Conservation (phyloP, 352 stramenopile genomes). For the Pythium rishiriense region DNA sequence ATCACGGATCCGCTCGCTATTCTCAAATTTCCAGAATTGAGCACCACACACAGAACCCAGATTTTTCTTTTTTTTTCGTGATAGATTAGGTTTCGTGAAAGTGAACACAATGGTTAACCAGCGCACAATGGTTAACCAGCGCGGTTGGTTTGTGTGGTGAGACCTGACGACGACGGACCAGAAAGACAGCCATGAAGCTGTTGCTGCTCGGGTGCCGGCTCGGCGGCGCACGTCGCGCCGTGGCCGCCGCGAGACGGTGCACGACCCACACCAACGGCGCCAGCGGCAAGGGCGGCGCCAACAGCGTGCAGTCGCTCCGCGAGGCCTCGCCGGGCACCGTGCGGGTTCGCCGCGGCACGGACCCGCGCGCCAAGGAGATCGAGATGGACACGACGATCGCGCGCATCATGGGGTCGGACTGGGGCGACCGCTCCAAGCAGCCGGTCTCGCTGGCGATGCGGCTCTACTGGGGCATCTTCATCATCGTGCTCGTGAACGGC, state of each 20-base stretch:
- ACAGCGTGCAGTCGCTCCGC: constrained; percentile 16
- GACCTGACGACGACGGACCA: not conserved
- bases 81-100: constrained; percentile 5
- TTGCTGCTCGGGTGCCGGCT: not conserved
- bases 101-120: not conserved
- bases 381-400: constrained; percentile 33
- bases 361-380: constrained; percentile 22
- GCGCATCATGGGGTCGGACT: constrained; percentile 41
- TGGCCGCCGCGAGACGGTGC: not conserved
- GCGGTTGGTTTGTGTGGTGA: not conserved
- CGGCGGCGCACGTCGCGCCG: not conserved
- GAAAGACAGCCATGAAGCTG: constrained; percentile 18
- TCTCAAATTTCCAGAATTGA: constrained; percentile 4
- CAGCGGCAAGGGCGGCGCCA: not conserved
- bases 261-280: not conserved
- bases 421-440: constrained; percentile 42
- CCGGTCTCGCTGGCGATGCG: constrained; percentile 37
- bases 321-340: constrained; percentile 20
- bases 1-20: not conserved
- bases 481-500: constrained; percentile 37
- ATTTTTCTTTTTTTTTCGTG: not conserved
- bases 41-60: too few species aligned
- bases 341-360: constrained; percentile 24
- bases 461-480: constrained; percentile 46
- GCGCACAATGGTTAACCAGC: not conserved